Conservation (phyloP, 441 rosid genomes). For the Francoa sonchifolia region DNA sequence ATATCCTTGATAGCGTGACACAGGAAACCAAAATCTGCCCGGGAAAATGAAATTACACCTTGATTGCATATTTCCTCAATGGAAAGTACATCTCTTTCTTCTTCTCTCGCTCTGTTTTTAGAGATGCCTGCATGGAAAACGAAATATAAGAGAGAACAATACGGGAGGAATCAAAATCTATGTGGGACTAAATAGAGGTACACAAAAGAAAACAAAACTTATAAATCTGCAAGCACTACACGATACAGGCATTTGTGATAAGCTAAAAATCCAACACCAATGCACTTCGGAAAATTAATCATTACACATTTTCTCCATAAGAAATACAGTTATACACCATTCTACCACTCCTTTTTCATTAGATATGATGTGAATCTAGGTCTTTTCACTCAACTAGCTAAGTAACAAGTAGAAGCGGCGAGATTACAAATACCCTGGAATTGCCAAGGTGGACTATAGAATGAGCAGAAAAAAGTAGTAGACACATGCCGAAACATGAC, state of each 20-base stretch:
- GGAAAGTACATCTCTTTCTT: conserved; percentile 63
- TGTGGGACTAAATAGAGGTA: background rate
- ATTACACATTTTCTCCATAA: background rate
- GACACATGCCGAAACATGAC: too few relatives aligned
- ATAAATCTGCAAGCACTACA: background rate
- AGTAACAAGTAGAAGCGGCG: too few relatives aligned
- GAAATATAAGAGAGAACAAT: background rate
- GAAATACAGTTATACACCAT: background rate
- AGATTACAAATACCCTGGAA: too few relatives aligned
- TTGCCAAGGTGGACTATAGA: too few relatives aligned
- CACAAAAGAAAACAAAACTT: background rate
- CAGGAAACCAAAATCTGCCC: too few relatives aligned
- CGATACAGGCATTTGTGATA: background rate
- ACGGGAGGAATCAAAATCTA: background rate
- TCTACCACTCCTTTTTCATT: background rate
- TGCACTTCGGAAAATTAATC: background rate
- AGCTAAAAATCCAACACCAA: background rate
- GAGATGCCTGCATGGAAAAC: conserved; percentile 29
- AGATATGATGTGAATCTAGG: too few relatives aligned
- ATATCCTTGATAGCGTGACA: too few relatives aligned
- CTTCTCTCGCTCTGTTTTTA: conserved; percentile 61
- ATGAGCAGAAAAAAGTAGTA: too few relatives aligned
- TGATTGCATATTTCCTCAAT: conserved; percentile 57
- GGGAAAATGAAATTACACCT: too few relatives aligned
- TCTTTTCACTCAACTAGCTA: too few relatives aligned